These are phyloP conservation scores for Saccharum spontaneum DNA, from an alignment of 176 grass and related monocot genomes.

Conservation along the genomic window DNA sequence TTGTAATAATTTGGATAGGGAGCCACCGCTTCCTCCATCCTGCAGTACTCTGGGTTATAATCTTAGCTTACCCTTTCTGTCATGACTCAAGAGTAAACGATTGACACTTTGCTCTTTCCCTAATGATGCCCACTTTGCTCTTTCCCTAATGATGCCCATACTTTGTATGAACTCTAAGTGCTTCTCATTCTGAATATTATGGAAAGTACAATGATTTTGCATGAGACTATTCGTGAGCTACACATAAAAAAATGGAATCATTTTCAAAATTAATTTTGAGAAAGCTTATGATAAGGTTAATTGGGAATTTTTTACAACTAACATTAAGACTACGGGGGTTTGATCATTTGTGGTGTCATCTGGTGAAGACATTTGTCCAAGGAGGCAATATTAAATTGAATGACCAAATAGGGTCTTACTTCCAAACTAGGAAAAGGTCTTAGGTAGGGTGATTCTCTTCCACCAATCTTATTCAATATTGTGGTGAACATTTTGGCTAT, in stretches of 20 bases:
- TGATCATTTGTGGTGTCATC: neutral
- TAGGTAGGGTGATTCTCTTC: neutral
- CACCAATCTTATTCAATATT: neutral
- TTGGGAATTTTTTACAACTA: neutral
- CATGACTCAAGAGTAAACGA: neutral
- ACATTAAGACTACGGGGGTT: neutral
- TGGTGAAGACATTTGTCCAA: neutral
- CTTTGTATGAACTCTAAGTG: neutral
- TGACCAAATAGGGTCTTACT: neutral
- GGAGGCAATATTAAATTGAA: neutral
- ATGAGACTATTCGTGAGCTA: neutral
- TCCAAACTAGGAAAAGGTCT: neutral
- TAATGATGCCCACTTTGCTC: neutral
- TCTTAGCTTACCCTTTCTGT: neutral
- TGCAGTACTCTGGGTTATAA: neutral
- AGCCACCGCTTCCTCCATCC: constrained; percentile 1
- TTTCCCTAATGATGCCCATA: neutral
- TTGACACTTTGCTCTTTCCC: neutral
- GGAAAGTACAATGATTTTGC: neutral
- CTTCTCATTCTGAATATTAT: neutral
- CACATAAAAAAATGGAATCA: neutral
- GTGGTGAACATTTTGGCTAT: too few species aligned
- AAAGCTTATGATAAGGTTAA: neutral
- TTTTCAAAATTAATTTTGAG: neutral
- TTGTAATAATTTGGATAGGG: constrained; percentile 8